These are phyloP conservation scores for Fragosphaeria purpurea DNA, from an alignment of 2,329 filamentous ascomycete genomes.

Conservation along the genomic window DNA sequence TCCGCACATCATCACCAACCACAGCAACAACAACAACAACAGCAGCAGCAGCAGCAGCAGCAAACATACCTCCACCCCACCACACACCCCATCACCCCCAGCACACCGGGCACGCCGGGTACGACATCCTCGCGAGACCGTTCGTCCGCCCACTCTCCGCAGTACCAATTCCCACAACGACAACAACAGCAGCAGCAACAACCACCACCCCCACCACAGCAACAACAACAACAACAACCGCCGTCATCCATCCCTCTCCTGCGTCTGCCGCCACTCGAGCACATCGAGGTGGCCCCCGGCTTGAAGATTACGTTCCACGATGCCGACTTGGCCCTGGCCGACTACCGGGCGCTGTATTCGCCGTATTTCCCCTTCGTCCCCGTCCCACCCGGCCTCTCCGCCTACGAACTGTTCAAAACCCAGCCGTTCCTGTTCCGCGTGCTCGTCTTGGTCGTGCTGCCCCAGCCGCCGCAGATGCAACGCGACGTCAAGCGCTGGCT, in stretches of 20 bases:
- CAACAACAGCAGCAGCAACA: background rate
- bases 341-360: constrained; percentile 24
- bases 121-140: background rate
- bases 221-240: background rate
- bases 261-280: constrained; percentile 3
- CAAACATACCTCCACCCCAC: background rate
- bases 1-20: background rate
- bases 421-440: constrained; percentile 28
- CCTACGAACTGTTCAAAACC: constrained; percentile 21
- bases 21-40: background rate
- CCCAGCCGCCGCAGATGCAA: constrained; percentile 23
- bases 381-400: constrained; percentile 16
- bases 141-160: background rate
- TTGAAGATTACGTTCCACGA: constrained; percentile 24
- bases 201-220: background rate
- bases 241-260: background rate
- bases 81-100: background rate
- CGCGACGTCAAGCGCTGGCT: constrained; percentile 26
- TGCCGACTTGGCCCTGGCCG: constrained; percentile 21
- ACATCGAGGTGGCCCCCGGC: constrained; percentile 25
- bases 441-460: constrained; percentile 24
- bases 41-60: background rate
- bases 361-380: constrained; percentile 30
- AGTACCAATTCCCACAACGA: background rate
- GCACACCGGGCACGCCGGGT: background rate